phyloP scores from a whole-genome alignment of 2,329 filamentous ascomycete genomes.

The Rutstroemia sp. region DNA sequence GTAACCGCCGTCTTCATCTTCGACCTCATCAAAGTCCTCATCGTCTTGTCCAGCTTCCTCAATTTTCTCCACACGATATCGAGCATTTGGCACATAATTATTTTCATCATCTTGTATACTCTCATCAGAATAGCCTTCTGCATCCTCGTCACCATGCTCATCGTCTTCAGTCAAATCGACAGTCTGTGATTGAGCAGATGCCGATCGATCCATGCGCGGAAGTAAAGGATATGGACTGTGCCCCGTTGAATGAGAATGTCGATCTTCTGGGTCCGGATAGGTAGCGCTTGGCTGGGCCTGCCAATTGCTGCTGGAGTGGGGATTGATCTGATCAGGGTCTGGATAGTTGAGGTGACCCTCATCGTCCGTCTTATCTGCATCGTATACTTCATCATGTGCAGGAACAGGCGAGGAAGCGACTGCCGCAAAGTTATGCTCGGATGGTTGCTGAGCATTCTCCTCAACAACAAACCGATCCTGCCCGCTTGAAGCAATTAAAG shows the following conservation, averaged over 20 bases:
- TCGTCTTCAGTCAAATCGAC: constrained; percentile 24
- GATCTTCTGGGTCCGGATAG: constrained; percentile 18
- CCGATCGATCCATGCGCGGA: constrained; percentile 18
- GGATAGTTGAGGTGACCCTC: constrained; percentile 3
- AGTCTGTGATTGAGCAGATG: constrained; percentile 19
- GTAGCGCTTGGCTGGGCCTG: constrained; percentile 1
- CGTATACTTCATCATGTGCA: not conserved
- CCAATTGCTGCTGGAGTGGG: not conserved
- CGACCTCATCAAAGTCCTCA: not conserved
- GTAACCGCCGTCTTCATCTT: not conserved
- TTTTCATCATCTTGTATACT: constrained; percentile 17
- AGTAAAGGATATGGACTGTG: constrained; percentile 3
- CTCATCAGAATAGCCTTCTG: constrained; percentile 7
- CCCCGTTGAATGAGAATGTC: not conserved
- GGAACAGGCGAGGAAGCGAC: not conserved
- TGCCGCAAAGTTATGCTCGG: not conserved
- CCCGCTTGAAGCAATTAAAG: not conserved
- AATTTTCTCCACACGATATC: not conserved
- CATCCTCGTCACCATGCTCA: constrained; percentile 12
- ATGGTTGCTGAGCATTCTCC: not conserved
- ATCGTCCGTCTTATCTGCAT: not conserved
- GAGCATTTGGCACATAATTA: constrained; percentile 13
- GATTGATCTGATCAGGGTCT: constrained; percentile 7
- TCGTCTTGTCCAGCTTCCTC: constrained; percentile 1
- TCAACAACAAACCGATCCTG: not conserved